Conservation (phyloP, 2,329 filamentous ascomycete species). For the Curvularia spicifera region DNA sequence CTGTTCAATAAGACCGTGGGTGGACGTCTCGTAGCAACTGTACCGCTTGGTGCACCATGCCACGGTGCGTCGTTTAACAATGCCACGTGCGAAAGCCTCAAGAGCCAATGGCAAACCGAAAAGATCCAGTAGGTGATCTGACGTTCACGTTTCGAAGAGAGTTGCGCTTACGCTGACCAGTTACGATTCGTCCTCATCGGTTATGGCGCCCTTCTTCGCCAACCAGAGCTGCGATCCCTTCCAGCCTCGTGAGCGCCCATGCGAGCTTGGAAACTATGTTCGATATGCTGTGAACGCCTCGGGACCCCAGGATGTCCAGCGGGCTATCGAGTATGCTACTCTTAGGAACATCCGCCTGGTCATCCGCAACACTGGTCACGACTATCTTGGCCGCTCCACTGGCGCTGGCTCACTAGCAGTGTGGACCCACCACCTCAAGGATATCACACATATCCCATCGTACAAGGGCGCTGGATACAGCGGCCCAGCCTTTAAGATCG, state of each 20-base stretch:
- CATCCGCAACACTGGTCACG: slow-evolving; percentile 41
- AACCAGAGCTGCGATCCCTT: slow-evolving; percentile 37
- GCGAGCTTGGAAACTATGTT: slow-evolving; percentile 33
- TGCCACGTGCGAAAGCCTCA: slow-evolving; percentile 23
- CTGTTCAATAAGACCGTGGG: slow-evolving; percentile 27
- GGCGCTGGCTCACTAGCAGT: slow-evolving; percentile 24
- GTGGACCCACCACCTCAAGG: slow-evolving; percentile 33
- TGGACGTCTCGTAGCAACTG: slow-evolving; percentile 28
- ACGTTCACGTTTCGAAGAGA: not conserved
- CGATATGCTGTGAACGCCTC: slow-evolving; percentile 30
- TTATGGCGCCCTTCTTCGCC: slow-evolving; percentile 34
- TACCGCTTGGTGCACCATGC: slow-evolving; percentile 32
- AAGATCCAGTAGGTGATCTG: slow-evolving; percentile 21
- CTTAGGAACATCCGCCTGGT: slow-evolving; percentile 36
- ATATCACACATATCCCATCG: slow-evolving; percentile 21
- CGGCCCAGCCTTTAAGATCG: slow-evolving; percentile 31
- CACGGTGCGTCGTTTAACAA: slow-evolving; percentile 23
- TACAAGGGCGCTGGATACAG: slow-evolving; percentile 21
- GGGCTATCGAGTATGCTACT: slow-evolving; percentile 30
- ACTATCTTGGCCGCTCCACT: slow-evolving; percentile 33
- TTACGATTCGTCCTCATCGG: slow-evolving; percentile 32
- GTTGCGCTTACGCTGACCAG: slow-evolving; percentile 7
- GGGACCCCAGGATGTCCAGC: slow-evolving; percentile 20
- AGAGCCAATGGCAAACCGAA: slow-evolving; percentile 23
- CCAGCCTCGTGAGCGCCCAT: slow-evolving; percentile 22